phyloP scores from a whole-genome alignment of 106 monocot species.

The Phalaenopsis aphrodite region DNA sequence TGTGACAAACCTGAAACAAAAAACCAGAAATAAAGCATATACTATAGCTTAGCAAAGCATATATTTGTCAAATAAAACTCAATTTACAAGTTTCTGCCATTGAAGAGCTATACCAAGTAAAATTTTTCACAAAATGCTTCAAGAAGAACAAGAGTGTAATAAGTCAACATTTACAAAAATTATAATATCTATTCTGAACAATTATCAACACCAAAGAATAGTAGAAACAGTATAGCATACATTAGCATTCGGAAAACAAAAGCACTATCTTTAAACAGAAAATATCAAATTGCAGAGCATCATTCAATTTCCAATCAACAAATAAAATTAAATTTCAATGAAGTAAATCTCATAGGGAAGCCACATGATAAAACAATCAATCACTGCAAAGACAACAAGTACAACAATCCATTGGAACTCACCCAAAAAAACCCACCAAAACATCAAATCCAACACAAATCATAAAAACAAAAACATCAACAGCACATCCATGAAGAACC shows the following conservation, averaged over 20 bases:
- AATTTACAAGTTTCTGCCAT: no score
- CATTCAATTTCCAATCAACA: neutral
- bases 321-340: neutral
- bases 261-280: neutral
- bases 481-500: no score
- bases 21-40: neutral
- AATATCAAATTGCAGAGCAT: neutral
- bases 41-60: neutral
- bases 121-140: no score
- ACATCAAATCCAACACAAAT: neutral
- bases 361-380: neutral
- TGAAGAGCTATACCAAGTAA: no score
- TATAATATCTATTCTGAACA: no score
- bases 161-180: no score
- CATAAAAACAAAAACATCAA: no score
- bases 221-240: neutral
- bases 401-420: neutral
- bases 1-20: slow-evolving; percentile 36
- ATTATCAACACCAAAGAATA: neutral
- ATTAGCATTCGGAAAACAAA: neutral
- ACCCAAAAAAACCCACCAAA: neutral
- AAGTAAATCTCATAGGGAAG: neutral
- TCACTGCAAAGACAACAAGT: neutral
- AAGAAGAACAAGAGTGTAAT: no score
- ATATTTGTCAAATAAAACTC: neutral